These are phyloP conservation scores for Solidago caesia DNA, from an alignment of 129 eudicot genomes.

Conservation along the genomic window DNA sequence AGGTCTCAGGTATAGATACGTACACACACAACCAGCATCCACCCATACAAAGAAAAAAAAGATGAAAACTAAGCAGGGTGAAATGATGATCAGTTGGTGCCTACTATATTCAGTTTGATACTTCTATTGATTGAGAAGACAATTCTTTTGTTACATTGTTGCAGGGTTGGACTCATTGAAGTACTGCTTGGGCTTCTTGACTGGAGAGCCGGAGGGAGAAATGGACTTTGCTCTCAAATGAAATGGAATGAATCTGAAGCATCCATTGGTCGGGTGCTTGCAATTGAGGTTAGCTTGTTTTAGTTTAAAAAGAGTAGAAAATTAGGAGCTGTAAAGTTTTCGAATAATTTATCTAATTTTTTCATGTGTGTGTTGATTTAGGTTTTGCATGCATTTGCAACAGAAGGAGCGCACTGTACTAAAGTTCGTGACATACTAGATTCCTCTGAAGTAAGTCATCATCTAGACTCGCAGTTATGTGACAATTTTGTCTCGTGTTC, in stretches of 20 bases:
- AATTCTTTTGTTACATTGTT: slow-evolving; percentile 30
- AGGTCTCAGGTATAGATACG: slow-evolving; percentile 74
- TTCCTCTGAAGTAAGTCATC: slow-evolving; percentile 80
- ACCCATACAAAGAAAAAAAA: not conserved
- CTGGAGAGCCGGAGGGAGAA: slow-evolving; percentile 97
- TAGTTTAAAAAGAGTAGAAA: not conserved
- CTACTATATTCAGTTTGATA: not conserved
- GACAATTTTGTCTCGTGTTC: not conserved
- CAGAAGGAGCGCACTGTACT: slow-evolving; percentile 88
- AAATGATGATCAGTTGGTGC: slow-evolving; percentile 1
- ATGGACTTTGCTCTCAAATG: slow-evolving; percentile 85
- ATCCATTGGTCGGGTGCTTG: slow-evolving; percentile 93
- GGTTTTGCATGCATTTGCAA: slow-evolving; percentile 97
- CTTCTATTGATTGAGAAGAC: slow-evolving; percentile 6
- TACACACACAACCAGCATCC: not conserved
- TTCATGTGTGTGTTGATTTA: slow-evolving; percentile 24
- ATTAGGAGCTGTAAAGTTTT: not conserved
- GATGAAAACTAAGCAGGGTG: not conserved
- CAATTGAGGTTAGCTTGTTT: slow-evolving; percentile 65
- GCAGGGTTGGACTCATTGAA: slow-evolving; percentile 97
- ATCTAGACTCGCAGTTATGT: slow-evolving; percentile 9
- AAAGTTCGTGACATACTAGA: slow-evolving; percentile 85
- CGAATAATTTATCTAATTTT: not conserved
- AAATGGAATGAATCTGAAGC: slow-evolving; percentile 99
- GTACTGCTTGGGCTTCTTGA: slow-evolving; percentile 99